Conservation (phyloP, 2,329 filamentous ascomycete genomes). For the Hawksworthiomyces lignivorus region DNA sequence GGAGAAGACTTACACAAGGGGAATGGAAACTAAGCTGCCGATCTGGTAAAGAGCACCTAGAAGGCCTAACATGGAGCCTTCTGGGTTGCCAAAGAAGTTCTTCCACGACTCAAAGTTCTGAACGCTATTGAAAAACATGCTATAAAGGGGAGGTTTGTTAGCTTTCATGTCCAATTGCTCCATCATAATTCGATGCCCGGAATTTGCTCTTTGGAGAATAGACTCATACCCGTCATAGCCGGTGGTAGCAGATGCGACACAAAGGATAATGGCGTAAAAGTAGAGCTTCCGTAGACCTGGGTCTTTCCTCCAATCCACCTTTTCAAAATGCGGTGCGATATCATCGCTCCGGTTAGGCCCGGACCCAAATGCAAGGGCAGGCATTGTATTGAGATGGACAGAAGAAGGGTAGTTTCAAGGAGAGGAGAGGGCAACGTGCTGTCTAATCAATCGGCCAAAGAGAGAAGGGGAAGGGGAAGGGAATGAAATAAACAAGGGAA, state of each 20-base stretch:
- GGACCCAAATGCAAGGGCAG: too few relatives aligned
- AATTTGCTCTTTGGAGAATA: neutral
- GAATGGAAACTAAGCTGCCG: conserved; percentile 49
- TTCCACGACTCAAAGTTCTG: conserved; percentile 38
- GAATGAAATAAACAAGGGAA: too few relatives aligned
- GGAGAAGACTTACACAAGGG: conserved; percentile 37
- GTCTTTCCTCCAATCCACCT: conserved; percentile 45
- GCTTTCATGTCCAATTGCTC: too few relatives aligned
- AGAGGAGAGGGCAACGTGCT: too few relatives aligned
- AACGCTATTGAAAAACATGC: conserved; percentile 37
- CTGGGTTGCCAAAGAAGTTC: conserved; percentile 38
- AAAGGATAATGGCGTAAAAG: conserved; percentile 43
- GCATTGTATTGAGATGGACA: too few relatives aligned
- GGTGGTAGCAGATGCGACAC: conserved; percentile 48
- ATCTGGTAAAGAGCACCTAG: conserved; percentile 53
- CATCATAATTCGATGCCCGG: too few relatives aligned
- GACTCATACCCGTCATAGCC: conserved; percentile 44
- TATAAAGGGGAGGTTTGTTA: too few relatives aligned
- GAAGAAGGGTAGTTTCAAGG: too few relatives aligned
- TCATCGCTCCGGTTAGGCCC: conserved; percentile 28
- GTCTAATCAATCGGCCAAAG: too few relatives aligned
- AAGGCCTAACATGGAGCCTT: conserved; percentile 40
- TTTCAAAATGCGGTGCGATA: conserved; percentile 43
- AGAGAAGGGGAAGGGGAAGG: too few relatives aligned
- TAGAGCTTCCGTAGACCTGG: conserved; percentile 50